Conservation (phyloP, 768 basidiomycete species). For the Lactarius sanguifluus region DNA sequence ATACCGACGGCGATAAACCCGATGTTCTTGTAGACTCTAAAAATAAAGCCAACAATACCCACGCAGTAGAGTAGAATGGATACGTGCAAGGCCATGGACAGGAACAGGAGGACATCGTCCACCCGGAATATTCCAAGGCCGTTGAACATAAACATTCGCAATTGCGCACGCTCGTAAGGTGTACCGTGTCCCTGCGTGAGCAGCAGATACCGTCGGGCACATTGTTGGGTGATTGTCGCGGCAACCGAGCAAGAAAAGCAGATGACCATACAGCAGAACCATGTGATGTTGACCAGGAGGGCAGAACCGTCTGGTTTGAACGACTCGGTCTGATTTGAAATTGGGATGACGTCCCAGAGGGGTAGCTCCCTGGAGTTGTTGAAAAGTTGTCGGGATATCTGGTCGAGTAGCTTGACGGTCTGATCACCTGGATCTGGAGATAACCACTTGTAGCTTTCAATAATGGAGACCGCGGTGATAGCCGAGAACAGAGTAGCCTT, state of each 20-base stretch:
- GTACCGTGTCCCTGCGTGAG: not conserved
- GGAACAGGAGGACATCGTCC: not conserved
- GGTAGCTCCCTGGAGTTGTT: not conserved
- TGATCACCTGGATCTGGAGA: conserved; percentile 4
- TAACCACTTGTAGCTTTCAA: conserved; percentile 21
- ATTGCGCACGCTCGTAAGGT: not conserved
- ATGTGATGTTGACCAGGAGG: not conserved
- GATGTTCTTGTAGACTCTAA: accelerated
- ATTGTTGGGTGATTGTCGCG: conserved; percentile 12
- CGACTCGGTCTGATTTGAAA: too few relatives aligned
- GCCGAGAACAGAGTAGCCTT: conserved; percentile 25
- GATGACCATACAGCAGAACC: conserved; percentile 4
- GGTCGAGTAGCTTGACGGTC: not conserved
- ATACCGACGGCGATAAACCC: not conserved
- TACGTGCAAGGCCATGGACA: not conserved
- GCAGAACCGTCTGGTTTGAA: not conserved
- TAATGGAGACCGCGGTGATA: conserved; percentile 10
- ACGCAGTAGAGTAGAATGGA: conserved; percentile 2
- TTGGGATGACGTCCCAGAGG: too few relatives aligned
- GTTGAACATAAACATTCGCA: not conserved
- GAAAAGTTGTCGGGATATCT: not conserved
- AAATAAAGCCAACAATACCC: not conserved
- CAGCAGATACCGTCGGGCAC: conserved; percentile 4
- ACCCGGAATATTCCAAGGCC: not conserved
- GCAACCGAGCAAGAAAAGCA: not conserved